These are phyloP conservation scores for Tremellales sp. DNA, from an alignment of 1,284 basidiomycete genomes.

Conservation along the genomic window DNA sequence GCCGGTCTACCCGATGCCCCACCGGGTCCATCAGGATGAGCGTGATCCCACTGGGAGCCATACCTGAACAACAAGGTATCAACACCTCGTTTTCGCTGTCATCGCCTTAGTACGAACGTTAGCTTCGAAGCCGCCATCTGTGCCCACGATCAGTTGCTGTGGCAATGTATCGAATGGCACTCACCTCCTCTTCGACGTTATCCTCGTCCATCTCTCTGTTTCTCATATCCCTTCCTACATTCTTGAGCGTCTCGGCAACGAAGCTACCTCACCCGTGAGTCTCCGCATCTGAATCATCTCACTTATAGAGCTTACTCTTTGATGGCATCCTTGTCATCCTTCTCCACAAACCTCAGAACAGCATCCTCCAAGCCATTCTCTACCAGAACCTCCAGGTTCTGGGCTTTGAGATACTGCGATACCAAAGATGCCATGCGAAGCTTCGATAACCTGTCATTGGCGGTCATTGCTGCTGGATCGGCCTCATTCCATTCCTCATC, in stretches of 20 bases:
- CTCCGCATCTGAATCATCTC: not conserved
- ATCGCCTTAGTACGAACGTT: slow-evolving; percentile 54
- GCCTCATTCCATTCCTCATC: slow-evolving; percentile 61
- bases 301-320: slow-evolving; percentile 57
- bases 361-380: slow-evolving; percentile 85
- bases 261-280: slow-evolving; percentile 55
- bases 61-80: no score
- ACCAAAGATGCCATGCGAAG: slow-evolving; percentile 60
- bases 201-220: slow-evolving; percentile 63
- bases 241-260: slow-evolving; percentile 61
- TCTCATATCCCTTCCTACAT: slow-evolving; percentile 50
- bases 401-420: slow-evolving; percentile 79
- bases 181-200: slow-evolving; percentile 66
- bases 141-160: no score
- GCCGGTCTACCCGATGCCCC: no score
- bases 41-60: slow-evolving; percentile 19
- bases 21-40: slow-evolving; percentile 11
- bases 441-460: slow-evolving; percentile 43
- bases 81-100: no score
- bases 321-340: slow-evolving; percentile 89
- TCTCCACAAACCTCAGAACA: slow-evolving; percentile 88
- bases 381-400: slow-evolving; percentile 80
- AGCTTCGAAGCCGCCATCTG: slow-evolving; percentile 68
- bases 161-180: no score
- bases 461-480: slow-evolving; percentile 54